Conservation (phyloP, 148 eudicot genomes). For the Rhododendron ferrugineum region DNA sequence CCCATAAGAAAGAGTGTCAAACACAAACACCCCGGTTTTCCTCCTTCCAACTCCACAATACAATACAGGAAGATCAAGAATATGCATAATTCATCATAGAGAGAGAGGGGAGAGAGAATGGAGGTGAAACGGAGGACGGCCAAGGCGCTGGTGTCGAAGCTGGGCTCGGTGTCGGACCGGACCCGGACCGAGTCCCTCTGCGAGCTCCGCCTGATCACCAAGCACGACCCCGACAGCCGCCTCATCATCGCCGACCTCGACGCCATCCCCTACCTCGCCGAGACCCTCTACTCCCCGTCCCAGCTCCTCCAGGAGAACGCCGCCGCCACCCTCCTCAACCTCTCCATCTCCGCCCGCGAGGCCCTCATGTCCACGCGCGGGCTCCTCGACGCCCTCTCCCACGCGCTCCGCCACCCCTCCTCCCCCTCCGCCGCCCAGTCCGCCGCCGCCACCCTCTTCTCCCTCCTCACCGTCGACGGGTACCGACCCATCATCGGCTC, state of each 20-base stretch:
- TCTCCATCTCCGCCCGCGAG: slow-evolving; percentile 58
- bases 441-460: slow-evolving; percentile 60
- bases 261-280: slow-evolving; percentile 60
- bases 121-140: slow-evolving; percentile 49
- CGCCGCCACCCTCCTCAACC: slow-evolving; percentile 67
- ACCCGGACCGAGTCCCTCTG: slow-evolving; percentile 65
- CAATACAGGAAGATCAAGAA: too few species aligned
- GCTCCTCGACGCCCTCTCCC: slow-evolving; percentile 69
- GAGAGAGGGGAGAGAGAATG: slow-evolving; percentile 13
- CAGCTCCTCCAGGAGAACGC: slow-evolving; percentile 56
- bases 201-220: slow-evolving; percentile 73
- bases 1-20: background rate
- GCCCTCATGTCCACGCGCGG: slow-evolving; percentile 50
- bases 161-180: slow-evolving; percentile 70
- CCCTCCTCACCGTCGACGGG: slow-evolving; percentile 39
- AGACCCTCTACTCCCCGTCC: slow-evolving; percentile 54
- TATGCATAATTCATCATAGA: too few species aligned
- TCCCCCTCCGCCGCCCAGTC: slow-evolving; percentile 48
- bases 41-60: background rate
- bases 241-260: slow-evolving; percentile 59
- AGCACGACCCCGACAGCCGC: slow-evolving; percentile 59
- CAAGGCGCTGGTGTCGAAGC: slow-evolving; percentile 39
- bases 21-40: background rate
- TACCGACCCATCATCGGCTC: slow-evolving; percentile 64
- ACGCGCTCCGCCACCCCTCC: slow-evolving; percentile 48